A percentile compares a stretch with the other conserved stretches of the same genome.
phyloP scores from a whole-genome alignment of 257 asterid species.

The Leonotis leonurus region DNA sequence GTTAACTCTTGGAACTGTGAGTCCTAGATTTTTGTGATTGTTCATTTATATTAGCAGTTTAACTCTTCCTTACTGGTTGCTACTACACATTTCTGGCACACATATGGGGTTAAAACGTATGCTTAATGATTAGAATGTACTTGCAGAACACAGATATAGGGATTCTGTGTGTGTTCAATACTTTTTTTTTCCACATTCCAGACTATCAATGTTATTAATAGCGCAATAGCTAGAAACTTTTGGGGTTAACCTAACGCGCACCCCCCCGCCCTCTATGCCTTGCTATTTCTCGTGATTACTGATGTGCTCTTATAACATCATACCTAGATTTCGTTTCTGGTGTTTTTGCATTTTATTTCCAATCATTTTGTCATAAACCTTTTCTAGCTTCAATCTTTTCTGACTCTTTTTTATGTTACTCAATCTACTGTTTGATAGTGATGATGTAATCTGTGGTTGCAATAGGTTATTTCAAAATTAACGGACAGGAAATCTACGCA shows the following conservation, averaged over 20 bases:
- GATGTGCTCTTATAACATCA: too few species aligned
- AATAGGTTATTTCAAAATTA: slow-evolving; percentile 90
- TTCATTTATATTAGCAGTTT: slow-evolving; percentile 26
- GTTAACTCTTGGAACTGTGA: slow-evolving; percentile 98
- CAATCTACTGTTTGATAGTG: slow-evolving; percentile 13
- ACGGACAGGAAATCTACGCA: slow-evolving; percentile 89
- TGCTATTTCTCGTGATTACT: neutral
- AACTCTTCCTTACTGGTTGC: slow-evolving; percentile 1
- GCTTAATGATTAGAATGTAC: neutral
- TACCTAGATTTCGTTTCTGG: neutral
- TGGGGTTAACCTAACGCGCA: too few species aligned
- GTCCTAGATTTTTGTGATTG: slow-evolving; percentile 35
- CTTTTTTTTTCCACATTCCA: too few species aligned
- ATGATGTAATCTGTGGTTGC: slow-evolving; percentile 24
- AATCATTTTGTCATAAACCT: neutral
- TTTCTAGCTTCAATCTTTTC: slow-evolving; percentile 2
- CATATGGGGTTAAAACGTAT: neutral
- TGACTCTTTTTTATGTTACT: neutral
- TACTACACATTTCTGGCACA: neutral
- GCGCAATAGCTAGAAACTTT: too few species aligned
- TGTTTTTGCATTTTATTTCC: slow-evolving; percentile 1
- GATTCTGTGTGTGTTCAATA: too few species aligned
- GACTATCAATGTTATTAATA: too few species aligned
- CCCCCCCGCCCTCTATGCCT: neutral
- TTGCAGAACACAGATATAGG: too few species aligned